Percentiles rank a stretch among this genome's conserved stretches.
Evolutionary conservation across 345 rosid genomes (phyloP).

Genomic region (Heritiera fomes): DNA sequence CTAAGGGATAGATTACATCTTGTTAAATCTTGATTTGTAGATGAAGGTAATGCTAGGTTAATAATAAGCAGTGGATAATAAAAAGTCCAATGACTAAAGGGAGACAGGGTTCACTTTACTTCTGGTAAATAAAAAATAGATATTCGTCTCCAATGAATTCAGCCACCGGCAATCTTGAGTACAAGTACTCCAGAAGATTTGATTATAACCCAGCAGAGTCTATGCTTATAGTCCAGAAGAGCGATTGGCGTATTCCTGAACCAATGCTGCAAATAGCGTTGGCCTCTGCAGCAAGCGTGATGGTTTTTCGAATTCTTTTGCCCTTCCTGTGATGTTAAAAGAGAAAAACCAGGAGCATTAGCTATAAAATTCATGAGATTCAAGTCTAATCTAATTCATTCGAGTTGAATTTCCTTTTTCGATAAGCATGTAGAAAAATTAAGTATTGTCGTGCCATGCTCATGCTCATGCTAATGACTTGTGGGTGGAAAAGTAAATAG

Average conservation of each 20-base stretch:
- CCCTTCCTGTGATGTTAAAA: conserved; percentile 58
- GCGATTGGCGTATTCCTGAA: conserved; percentile 91
- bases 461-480: not conserved
- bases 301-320: conserved; percentile 80
- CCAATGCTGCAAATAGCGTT: conserved; percentile 76
- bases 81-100: not conserved
- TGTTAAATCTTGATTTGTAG: not conserved
- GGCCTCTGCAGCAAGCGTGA: conserved; percentile 62
- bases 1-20: not conserved
- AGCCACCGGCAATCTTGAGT: not conserved
- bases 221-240: conserved; percentile 53
- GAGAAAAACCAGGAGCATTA: not conserved
- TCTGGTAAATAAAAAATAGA: not conserved
- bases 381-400: not conserved
- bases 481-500: not conserved
- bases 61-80: not conserved
- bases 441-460: too few relatives aligned
- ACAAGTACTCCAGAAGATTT: not conserved
- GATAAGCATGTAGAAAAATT: not conserved
- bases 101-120: not conserved
- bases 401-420: not conserved
- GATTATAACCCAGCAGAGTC: not conserved
- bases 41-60: conserved; percentile 2
- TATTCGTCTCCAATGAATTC: not conserved
- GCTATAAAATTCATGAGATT: not conserved